These are phyloP conservation scores for Rhodosporidiobolus odoratus DNA, from an alignment of 768 basidiomycete species.

Conservation along the genomic window DNA sequence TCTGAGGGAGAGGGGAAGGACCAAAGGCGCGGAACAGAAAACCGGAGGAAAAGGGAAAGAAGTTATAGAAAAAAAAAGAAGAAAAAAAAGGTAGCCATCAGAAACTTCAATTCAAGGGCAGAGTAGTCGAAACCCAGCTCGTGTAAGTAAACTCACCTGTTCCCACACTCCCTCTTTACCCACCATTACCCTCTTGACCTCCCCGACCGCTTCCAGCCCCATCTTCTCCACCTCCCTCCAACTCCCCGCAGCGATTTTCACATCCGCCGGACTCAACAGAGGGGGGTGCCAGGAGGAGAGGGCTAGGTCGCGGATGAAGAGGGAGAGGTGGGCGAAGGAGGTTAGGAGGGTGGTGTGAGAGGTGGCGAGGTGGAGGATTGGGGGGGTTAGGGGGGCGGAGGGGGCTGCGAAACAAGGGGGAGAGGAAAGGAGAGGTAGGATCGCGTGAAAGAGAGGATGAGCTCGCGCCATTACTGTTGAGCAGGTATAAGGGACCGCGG, in stretches of 20 bases:
- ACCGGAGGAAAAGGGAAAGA: too few species aligned
- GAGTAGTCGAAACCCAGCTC: too few species aligned
- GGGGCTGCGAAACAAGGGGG: not conserved
- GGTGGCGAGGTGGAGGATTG: not conserved
- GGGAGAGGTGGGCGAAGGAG: not conserved
- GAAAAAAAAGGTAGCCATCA: too few species aligned
- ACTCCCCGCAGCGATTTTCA: not conserved
- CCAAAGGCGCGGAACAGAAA: too few species aligned
- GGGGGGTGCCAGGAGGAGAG: constrained; percentile 8
- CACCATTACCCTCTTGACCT: not conserved
- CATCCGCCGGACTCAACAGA: not conserved
- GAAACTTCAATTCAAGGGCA: too few species aligned
- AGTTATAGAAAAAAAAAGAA: too few species aligned
- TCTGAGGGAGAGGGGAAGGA: too few species aligned
- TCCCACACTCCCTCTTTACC: not conserved
- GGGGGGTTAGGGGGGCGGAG: not conserved
- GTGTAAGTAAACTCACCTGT: not conserved
- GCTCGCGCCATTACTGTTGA: not conserved
- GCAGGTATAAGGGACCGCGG: not conserved
- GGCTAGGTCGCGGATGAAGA: not conserved
- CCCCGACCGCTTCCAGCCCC: not conserved
- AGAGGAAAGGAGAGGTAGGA: too few species aligned
- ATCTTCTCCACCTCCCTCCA: not conserved
- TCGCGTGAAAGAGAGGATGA: too few species aligned
- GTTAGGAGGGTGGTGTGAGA: not conserved